A percentile compares a stretch with the other conserved stretches of the same genome.
Evolutionary conservation across 2,329 filamentous ascomycete genomes (phyloP).

Genomic region (Alternaria rosae): DNA sequence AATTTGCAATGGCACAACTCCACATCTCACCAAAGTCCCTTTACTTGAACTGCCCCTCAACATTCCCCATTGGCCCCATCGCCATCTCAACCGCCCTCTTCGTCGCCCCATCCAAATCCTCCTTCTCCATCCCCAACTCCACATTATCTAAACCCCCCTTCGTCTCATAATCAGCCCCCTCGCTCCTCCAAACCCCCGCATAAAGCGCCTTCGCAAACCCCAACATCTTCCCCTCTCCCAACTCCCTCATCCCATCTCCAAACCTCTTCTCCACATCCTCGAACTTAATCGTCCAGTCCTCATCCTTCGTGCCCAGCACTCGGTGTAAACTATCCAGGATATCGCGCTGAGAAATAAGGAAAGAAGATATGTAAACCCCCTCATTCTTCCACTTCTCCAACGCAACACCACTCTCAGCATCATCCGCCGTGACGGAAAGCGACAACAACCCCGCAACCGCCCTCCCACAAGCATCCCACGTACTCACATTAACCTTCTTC

Average conservation of each 20-base stretch:
- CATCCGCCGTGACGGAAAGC: too few species aligned
- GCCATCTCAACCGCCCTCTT: constrained; percentile 32
- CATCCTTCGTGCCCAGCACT: constrained; percentile 64
- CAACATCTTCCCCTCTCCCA: constrained; percentile 7
- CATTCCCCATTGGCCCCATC: background rate
- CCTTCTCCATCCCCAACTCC: constrained; percentile 63
- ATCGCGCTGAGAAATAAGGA: constrained; percentile 62
- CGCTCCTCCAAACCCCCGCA: constrained; percentile 32
- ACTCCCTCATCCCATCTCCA: constrained; percentile 55
- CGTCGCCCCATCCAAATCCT: constrained; percentile 66
- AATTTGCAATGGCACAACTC: background rate
- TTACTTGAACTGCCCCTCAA: background rate
- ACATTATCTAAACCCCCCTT: constrained; percentile 58
- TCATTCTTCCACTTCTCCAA: constrained; percentile 10
- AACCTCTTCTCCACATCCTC: constrained; percentile 59
- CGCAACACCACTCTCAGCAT: constrained; percentile 14
- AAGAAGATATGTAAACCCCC: constrained; percentile 38
- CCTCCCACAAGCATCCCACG: constrained; percentile 56
- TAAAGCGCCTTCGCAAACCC: constrained; percentile 60
- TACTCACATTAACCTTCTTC: constrained; percentile 56
- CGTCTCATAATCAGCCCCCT: constrained; percentile 39
- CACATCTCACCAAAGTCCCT: background rate
- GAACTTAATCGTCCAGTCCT: constrained; percentile 66
- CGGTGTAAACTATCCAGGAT: constrained; percentile 69
- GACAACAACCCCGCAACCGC: constrained; percentile 57